Percentiles rank a stretch among this genome's conserved stretches.
phyloP scores from a whole-genome alignment of 768 basidiomycete species.

The Clathrus columnatus region DNA sequence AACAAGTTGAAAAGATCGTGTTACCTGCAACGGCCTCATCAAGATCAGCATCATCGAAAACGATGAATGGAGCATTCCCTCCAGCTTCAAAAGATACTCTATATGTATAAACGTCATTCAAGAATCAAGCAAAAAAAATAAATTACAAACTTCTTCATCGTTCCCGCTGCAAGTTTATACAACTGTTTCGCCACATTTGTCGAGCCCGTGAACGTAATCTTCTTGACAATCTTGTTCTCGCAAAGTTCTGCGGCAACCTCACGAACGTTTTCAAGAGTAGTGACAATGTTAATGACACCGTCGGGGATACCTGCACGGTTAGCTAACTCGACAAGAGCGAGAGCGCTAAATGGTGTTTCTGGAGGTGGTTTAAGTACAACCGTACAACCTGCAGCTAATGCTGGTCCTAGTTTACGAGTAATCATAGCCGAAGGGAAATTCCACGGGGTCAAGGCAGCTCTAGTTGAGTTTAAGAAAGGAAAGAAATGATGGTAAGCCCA shows the following conservation, averaged over 20 bases:
- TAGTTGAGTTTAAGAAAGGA: conserved; percentile 19
- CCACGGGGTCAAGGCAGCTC: conserved; percentile 78
- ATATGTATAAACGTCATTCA: background rate
- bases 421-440: conserved; percentile 97
- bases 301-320: conserved; percentile 87
- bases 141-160: conserved; percentile 65
- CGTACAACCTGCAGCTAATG: conserved; percentile 94
- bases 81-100: conserved; percentile 78
- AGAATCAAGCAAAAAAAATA: background rate
- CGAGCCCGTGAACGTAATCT: conserved; percentile 88
- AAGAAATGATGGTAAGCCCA: background rate
- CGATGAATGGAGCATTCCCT: conserved; percentile 93
- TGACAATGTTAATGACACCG: conserved; percentile 92
- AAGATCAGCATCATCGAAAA: conserved; percentile 93
- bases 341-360: conserved; percentile 88
- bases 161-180: conserved; percentile 62
- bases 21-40: conserved; percentile 82
- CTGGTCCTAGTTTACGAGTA: conserved; percentile 80
- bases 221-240: conserved; percentile 76
- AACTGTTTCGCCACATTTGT: conserved; percentile 72
- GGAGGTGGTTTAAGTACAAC: conserved; percentile 90
- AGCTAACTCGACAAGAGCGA: conserved; percentile 88
- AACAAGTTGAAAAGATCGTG: background rate
- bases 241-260: conserved; percentile 95
- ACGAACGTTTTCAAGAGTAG: conserved; percentile 72